Percentiles rank a stretch among this genome's conserved stretches.
These are phyloP conservation scores for Trichoderma cornu-damae DNA, from an alignment of 2,329 filamentous ascomycete species.

Conservation along the genomic window DNA sequence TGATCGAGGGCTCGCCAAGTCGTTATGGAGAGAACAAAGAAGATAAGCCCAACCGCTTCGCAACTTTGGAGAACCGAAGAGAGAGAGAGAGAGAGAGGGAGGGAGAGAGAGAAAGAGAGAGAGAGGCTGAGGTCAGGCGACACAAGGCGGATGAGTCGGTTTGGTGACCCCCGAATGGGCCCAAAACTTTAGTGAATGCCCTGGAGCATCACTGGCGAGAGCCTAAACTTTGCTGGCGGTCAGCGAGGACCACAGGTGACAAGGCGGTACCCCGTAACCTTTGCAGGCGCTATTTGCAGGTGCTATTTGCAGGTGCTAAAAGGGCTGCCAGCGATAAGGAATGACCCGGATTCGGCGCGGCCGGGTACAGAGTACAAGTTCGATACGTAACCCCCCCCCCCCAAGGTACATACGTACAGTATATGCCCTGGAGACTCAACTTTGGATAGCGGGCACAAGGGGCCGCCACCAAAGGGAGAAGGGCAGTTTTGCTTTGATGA, in stretches of 20 bases:
- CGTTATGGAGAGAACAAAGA: neutral
- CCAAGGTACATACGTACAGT: too few species aligned
- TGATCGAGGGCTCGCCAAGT: neutral
- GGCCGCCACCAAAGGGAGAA: too few species aligned
- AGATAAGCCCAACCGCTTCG: neutral
- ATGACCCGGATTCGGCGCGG: conserved; percentile 11
- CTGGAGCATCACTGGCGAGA: conserved; percentile 5
- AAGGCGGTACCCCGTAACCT: neutral
- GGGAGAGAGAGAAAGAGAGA: conserved; percentile 2
- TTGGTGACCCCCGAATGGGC: conserved; percentile 18
- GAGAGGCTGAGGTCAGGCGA: conserved; percentile 16
- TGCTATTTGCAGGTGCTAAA: too few species aligned
- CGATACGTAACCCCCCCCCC: too few species aligned
- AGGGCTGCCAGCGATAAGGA: too few species aligned
- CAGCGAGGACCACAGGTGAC: conserved; percentile 14
- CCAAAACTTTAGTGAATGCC: conserved; percentile 20
- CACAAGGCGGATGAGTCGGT: conserved; percentile 20
- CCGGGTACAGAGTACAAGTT: too few species aligned
- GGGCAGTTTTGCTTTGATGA: too few species aligned
- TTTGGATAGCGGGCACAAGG: too few species aligned
- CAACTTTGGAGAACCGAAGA: neutral
- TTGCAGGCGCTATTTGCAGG: neutral
- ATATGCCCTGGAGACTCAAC: too few species aligned
- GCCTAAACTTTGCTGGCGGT: conserved; percentile 15
- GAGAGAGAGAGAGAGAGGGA: neutral